Percentiles rank a stretch among this genome's conserved stretches.
phyloP scores from a whole-genome alignment of 2,329 filamentous ascomycete species.

The Rhytidhysteron rufulum region DNA sequence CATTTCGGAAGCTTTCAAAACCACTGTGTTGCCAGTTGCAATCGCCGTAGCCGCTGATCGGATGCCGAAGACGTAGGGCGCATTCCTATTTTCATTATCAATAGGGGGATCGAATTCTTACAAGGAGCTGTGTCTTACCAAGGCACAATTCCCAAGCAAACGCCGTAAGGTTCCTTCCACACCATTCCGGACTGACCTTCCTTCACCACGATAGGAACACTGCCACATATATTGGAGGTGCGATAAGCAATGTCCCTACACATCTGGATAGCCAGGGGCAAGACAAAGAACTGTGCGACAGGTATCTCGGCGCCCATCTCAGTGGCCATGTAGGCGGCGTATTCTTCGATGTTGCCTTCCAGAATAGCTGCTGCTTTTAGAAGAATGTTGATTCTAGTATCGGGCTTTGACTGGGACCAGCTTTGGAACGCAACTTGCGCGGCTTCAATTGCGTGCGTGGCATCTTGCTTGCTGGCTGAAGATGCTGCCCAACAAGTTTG shows the following conservation, averaged over 20 bases:
- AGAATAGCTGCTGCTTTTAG: conserved; percentile 63
- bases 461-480: conserved; percentile 52
- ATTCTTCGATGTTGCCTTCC: conserved; percentile 55
- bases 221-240: conserved; percentile 42
- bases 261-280: conserved; percentile 36
- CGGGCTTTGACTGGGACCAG: conserved; percentile 61
- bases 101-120: background rate
- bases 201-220: conserved; percentile 41
- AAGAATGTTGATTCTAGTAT: conserved; percentile 63
- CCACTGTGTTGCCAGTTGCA: conserved; percentile 46
- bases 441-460: conserved; percentile 51
- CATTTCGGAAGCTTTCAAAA: conserved; percentile 18
- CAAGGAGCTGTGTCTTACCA: conserved; percentile 58
- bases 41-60: conserved; percentile 49
- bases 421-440: conserved; percentile 61
- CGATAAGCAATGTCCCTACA: conserved; percentile 45
- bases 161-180: conserved; percentile 69
- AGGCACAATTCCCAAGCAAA: conserved; percentile 70
- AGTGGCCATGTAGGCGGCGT: conserved; percentile 53
- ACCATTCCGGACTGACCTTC: conserved; percentile 58
- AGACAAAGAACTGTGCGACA: conserved; percentile 30
- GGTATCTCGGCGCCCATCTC: conserved; percentile 49
- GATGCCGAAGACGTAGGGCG: conserved; percentile 38
- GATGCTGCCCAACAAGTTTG: conserved; percentile 50
- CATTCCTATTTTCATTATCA: conserved; percentile 39